Base-by-base conservation (phyloP, 1,139 yeast genomes). In the Pichia sp. region DNA sequence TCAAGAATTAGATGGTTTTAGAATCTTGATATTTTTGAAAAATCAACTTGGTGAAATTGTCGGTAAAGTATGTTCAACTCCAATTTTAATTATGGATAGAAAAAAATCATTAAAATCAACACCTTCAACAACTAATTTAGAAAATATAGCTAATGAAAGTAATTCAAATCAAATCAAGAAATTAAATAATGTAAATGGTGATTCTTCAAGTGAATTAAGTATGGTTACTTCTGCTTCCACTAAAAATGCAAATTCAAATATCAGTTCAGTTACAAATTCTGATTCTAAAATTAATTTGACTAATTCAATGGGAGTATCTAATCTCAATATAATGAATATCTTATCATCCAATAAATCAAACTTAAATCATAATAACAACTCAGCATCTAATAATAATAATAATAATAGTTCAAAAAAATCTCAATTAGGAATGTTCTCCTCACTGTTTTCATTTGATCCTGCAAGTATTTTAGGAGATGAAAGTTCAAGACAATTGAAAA, bases 21-120 rank as follows among this genome's bases (percentile, higher is more conserved):
- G 73, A 53, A 67, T 89, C 30, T 66, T 88, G 34, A 78, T 88
- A 52, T 78, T 87, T 5, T 60, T 88, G 34, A 79, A 77, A 48
- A 78, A 89, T 59, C 57, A 67, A 42, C 58, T 65, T 10, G 83
- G 80, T 31, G 66, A 69, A 22, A 70, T 87, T 6, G 72, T 89
- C 20, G 96, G 91, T 11, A 81, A 80, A 54, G 77, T 79, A 30
- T 61, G 82, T 8, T 75, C 95, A 1, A 68, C 80, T 7, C 77
- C 88, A 2, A 85, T 91, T 24, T 79, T 86, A 77, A 88, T 89
- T 41, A 88, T 93, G 78, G 97, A 91, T 62, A 81, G 95, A 59
- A 93, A 91, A 69, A 82, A 83, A 64, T 74, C 43, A 2, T 14
- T 35, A 1, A 45, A 45, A 37, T 29, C 48, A 15, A 21, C n/a